Evolutionary conservation across 768 basidiomycete genomes (phyloP).

Genomic region (Leucocoprinus leucothites): DNA sequence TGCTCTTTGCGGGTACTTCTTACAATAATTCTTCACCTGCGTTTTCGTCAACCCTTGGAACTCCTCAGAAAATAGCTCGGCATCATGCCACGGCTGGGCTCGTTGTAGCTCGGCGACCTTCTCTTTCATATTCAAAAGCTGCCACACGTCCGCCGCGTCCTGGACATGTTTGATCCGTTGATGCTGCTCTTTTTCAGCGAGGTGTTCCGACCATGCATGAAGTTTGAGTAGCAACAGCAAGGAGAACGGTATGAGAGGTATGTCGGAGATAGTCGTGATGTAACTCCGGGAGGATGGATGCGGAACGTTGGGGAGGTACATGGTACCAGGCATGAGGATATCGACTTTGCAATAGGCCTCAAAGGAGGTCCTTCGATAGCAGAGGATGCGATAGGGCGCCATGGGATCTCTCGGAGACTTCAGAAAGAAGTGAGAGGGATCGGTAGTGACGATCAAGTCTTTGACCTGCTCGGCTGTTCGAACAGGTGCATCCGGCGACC

Average conservation of each 20-base stretch:
- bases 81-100: slow-evolving; percentile 18
- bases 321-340: slow-evolving; percentile 12
- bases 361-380: slow-evolving; percentile 1
- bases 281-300: background rate
- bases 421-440: slow-evolving; percentile 13
- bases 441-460: background rate
- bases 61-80: slow-evolving; percentile 25
- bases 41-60: slow-evolving; percentile 24
- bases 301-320: background rate
- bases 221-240: slow-evolving; percentile 36
- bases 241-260: slow-evolving; percentile 32
- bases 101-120: slow-evolving; percentile 14
- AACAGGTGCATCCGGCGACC: background rate
- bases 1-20: slow-evolving; percentile 20
- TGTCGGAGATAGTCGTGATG: slow-evolving; percentile 11
- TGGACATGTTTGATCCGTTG: slow-evolving; percentile 25
- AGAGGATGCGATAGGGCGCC: slow-evolving; percentile 12
- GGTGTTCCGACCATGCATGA: slow-evolving; percentile 38
- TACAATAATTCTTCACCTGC: slow-evolving; percentile 27
- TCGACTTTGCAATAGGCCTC: slow-evolving; percentile 13
- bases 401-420: slow-evolving; percentile 8
- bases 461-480: slow-evolving; percentile 10
- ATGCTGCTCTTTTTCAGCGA: slow-evolving; percentile 25
- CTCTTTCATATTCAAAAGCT: slow-evolving; percentile 20
- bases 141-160: slow-evolving; percentile 30